Evolutionary conservation across 1,284 basidiomycete species (phyloP), one percentile per base, ranked within the genome.

Genomic region (Ceraceosorus guamensis): DNA sequence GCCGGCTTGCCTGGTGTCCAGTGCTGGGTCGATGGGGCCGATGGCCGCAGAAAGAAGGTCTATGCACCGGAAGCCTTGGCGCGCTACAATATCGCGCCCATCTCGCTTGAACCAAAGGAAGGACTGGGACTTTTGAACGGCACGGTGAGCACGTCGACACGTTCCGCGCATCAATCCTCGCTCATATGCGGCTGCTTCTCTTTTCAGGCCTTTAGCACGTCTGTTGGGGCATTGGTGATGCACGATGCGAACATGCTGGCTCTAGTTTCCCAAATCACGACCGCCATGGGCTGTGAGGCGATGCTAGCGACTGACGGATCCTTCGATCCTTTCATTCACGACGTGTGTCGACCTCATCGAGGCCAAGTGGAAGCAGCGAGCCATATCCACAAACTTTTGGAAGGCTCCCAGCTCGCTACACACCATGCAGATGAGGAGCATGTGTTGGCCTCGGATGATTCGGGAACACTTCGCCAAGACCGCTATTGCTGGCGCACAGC

Each of bases 241-340:
- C 82, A 85, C 68, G 87, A 88, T 56, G 83, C 87, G 6, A 81
- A 84, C 44, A 84, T 86, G 62, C 79, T 91, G 44, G 82, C 83
- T 4, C 76, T 89, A 37, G 80, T 91, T 30, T 81, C 85, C 11
- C 82, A 89, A 79, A 82, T 86, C 5, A 82, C 84, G 65, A 91
- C 89, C 0, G 88, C 88, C 2, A 83, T 91, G 81, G 87, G 88
- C 14, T 84, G 85, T 6, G 89, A 91, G 71, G 89, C 61, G n/a
- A 30, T 44, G 14, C 39, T 46, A 11, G 61, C 53, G 35, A 60
- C 54, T 31, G 59, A 59, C 32, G 61, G 52, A 31, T 56, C 54
- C 44, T 62, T 62, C 47, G 61, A 52, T 4, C 39, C 57, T 31
- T 91, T 91, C 78, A 88, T 91, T 59, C 85, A 87, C 71, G 80